These are phyloP conservation scores for Diaporthe amygdali DNA, from an alignment of 2,329 filamentous ascomycete genomes.

Conservation along the genomic window DNA sequence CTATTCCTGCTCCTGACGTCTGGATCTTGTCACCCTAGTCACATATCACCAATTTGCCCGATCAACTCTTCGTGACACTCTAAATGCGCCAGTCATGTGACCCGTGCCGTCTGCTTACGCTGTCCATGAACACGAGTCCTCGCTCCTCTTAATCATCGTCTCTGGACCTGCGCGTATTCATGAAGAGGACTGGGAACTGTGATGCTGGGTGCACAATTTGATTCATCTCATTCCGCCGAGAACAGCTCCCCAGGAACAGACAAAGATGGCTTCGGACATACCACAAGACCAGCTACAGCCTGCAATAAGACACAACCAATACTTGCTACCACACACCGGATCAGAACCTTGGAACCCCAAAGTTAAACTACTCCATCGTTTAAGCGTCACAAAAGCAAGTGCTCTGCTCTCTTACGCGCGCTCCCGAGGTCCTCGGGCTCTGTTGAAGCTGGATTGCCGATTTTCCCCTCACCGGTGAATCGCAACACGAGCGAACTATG, in stretches of 20 bases:
- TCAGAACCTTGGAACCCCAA: neutral
- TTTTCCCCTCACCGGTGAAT: conserved; percentile 4
- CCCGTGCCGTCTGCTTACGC: neutral
- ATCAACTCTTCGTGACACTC: neutral
- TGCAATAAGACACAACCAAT: neutral
- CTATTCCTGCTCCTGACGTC: neutral
- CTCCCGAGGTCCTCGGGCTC: neutral
- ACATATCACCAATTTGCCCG: neutral
- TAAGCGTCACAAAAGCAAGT: neutral
- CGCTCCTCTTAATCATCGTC: neutral
- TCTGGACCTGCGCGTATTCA: neutral
- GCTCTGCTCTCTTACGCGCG: neutral
- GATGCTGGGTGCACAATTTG: neutral
- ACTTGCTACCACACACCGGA: neutral
- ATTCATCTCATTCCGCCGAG: neutral
- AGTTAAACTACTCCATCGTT: neutral
- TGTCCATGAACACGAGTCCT: neutral
- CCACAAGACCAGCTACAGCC: neutral
- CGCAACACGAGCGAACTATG: neutral
- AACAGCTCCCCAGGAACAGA: neutral
- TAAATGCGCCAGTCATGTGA: neutral
- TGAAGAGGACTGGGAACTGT: neutral
- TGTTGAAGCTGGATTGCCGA: neutral
- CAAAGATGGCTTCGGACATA: neutral
- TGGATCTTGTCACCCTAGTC: neutral